phyloP scores from a whole-genome alignment of 164 flowering plant species.

The Stephania yunnanensis region DNA sequence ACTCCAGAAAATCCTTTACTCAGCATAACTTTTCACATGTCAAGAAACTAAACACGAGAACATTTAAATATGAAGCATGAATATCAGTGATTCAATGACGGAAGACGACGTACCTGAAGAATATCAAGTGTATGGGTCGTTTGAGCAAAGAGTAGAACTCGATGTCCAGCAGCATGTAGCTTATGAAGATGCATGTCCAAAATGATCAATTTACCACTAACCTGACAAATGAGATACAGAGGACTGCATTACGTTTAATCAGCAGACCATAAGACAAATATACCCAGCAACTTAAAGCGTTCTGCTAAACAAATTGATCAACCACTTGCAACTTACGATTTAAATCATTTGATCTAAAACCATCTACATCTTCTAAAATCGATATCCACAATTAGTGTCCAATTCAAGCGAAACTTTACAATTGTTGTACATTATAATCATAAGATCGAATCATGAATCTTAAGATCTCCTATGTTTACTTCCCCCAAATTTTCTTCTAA shows the following conservation, averaged over 20 bases:
- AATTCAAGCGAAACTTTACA: too few species aligned
- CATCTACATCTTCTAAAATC: too few species aligned
- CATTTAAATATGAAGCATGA: not conserved
- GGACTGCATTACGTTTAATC: not conserved
- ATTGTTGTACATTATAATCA: too few species aligned
- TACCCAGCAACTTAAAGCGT: not conserved
- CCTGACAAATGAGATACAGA: conserved; percentile 36
- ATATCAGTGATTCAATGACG: not conserved
- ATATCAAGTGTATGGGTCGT: conserved; percentile 95
- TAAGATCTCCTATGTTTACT: too few species aligned
- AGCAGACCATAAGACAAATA: not conserved
- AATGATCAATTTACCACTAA: conserved; percentile 85
- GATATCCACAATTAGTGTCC: too few species aligned
- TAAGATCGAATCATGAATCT: too few species aligned
- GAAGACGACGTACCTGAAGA: conserved; percentile 56
- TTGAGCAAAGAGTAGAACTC: conserved; percentile 89
- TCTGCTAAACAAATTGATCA: not conserved
- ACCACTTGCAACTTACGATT: not conserved
- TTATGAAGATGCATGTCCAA: conserved; percentile 74
- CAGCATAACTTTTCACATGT: not conserved
- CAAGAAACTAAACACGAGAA: not conserved
- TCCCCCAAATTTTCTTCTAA: too few species aligned
- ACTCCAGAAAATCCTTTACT: conserved; percentile 76
- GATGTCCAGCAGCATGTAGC: conserved; percentile 65
- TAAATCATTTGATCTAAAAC: too few species aligned